Conservation (phyloP, 1,139 yeast genomes). For the Yamadazyma blattariae region DNA sequence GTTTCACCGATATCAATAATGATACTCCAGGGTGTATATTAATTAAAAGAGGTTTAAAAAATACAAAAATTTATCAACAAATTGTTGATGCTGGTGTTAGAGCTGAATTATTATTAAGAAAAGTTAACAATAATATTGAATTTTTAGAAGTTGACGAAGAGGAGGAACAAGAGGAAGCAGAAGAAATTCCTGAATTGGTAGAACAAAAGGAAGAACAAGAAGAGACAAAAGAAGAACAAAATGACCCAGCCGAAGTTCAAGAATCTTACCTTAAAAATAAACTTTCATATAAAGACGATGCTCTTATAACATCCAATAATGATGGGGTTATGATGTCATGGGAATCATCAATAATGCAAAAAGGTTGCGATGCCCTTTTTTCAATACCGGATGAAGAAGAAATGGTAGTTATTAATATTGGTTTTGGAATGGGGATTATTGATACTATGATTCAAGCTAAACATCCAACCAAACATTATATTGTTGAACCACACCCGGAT, state of each 20-base stretch:
- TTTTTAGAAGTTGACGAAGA: slow-evolving; percentile 27
- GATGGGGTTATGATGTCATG: slow-evolving; percentile 99
- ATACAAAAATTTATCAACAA: slow-evolving; percentile 41
- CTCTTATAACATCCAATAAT: slow-evolving; percentile 67
- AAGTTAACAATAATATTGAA: slow-evolving; percentile 57
- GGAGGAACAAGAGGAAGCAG: slow-evolving; percentile 12
- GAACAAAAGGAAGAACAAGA: slow-evolving; percentile 5
- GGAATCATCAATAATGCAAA: slow-evolving; percentile 81
- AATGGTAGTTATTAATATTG: slow-evolving; percentile 70
- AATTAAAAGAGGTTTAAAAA: slow-evolving; percentile 45
- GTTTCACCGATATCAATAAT: slow-evolving; percentile 59
- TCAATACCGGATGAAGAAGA: slow-evolving; percentile 30
- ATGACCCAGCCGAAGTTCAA: slow-evolving; percentile 58
- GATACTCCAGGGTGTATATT: slow-evolving; percentile 78
- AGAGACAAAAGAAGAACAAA: slow-evolving; percentile 6
- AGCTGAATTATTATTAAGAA: slow-evolving; percentile 78
- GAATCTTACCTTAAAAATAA: slow-evolving; percentile 62
- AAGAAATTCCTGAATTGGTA: slow-evolving; percentile 4
- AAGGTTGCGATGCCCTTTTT: slow-evolving; percentile 72
- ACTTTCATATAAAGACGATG: slow-evolving; percentile 67
- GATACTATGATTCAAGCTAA: slow-evolving; percentile 67
- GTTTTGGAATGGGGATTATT: slow-evolving; percentile 96
- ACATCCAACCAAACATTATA: slow-evolving; percentile 71
- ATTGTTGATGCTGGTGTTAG: slow-evolving; percentile 87
- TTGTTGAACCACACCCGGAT: slow-evolving; percentile 94